These are phyloP conservation scores for Botrytis sinoallii DNA, from an alignment of 2,329 filamentous ascomycete genomes.

Conservation along the genomic window DNA sequence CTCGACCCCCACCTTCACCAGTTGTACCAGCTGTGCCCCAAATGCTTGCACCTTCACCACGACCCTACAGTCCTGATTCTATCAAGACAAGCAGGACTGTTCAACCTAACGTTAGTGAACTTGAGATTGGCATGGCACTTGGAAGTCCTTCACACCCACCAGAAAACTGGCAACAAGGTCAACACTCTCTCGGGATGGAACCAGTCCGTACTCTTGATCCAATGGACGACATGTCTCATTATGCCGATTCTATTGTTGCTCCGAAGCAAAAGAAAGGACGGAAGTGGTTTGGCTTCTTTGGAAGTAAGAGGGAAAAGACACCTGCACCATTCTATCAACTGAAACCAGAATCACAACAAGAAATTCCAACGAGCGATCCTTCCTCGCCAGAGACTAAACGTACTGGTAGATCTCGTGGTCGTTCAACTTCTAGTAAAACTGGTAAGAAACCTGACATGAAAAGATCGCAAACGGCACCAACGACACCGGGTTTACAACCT, in stretches of 20 bases:
- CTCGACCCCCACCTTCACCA: conserved; percentile 28
- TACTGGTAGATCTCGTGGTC: conserved; percentile 23
- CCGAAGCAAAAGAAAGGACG: conserved; percentile 50
- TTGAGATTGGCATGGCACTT: conserved; percentile 67
- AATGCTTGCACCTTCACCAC: background rate
- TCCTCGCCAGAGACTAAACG: conserved; percentile 20
- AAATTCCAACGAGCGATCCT: conserved; percentile 11
- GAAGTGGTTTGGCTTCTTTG: conserved; percentile 55
- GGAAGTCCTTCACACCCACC: conserved; percentile 59
- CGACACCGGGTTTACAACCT: conserved; percentile 27
- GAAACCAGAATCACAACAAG: conserved; percentile 27
- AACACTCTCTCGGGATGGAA: conserved; percentile 13
- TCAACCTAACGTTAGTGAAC: conserved; percentile 3
- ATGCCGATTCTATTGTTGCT: conserved; percentile 18
- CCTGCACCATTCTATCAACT: conserved; percentile 35
- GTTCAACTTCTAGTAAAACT: conserved; percentile 30
- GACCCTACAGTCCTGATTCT: conserved; percentile 10
- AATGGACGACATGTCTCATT: conserved; percentile 24
- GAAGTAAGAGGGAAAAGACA: conserved; percentile 41
- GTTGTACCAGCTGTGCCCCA: background rate
- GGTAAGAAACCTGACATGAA: conserved; percentile 31
- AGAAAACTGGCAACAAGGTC: conserved; percentile 26
- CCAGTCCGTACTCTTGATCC: conserved; percentile 29
- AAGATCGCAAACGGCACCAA: conserved; percentile 33
- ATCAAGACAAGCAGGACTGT: background rate